phyloP scores from a whole-genome alignment of 768 basidiomycete genomes.

The Boletus barrowsii region DNA sequence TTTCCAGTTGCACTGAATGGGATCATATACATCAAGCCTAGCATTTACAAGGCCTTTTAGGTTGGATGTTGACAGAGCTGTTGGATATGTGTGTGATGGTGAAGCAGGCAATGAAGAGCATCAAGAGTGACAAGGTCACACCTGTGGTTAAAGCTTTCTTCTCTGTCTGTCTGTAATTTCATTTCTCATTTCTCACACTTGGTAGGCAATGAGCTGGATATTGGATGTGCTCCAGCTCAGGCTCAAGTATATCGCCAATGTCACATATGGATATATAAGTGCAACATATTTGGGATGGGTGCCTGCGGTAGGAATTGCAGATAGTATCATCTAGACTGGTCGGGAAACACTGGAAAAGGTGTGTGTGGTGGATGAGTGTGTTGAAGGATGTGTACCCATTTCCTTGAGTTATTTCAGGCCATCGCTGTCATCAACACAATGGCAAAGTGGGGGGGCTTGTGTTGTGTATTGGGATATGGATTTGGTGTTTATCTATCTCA shows the following conservation, averaged over 20 bases:
- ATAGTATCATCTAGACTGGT: slow-evolving; percentile 96
- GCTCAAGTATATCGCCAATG: slow-evolving; percentile 91
- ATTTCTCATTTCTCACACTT: neutral
- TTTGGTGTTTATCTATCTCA: no score
- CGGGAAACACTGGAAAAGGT: no score
- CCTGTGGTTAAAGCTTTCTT: neutral
- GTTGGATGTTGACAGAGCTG: slow-evolving; percentile 89
- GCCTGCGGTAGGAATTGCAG: slow-evolving; percentile 98
- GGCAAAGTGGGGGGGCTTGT: no score
- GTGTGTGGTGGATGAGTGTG: no score
- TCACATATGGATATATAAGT: slow-evolving; percentile 94
- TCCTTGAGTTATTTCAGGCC: no score
- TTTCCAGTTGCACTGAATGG: slow-evolving; percentile 88
- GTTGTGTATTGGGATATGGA: no score
- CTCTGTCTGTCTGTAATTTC: neutral
- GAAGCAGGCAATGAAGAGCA: slow-evolving; percentile 91
- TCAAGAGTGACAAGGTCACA: slow-evolving; percentile 67
- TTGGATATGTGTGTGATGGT: slow-evolving; percentile 97
- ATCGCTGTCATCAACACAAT: no score
- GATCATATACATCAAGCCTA: slow-evolving; percentile 86
- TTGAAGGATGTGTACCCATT: no score
- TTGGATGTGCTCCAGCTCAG: slow-evolving; percentile 90
- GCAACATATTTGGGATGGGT: slow-evolving; percentile 95
- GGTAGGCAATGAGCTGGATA: slow-evolving; percentile 67
- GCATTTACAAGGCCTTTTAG: slow-evolving; percentile 77